Evolutionary conservation across 140 eudicot species (phyloP).

Genomic region (Bidens hawaiensis): DNA sequence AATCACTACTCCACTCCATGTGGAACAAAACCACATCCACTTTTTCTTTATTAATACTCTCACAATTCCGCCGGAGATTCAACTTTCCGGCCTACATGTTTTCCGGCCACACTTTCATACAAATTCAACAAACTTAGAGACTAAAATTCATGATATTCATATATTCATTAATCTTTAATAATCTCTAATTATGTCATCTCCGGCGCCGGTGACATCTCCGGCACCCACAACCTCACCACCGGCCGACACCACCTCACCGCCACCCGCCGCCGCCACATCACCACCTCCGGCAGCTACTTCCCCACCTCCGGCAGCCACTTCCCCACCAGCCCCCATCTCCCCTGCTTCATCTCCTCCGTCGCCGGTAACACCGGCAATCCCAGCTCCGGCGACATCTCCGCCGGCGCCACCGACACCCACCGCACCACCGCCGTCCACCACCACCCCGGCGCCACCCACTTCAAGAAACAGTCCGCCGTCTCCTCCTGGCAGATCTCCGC

Average conservation of each 20-base stretch:
- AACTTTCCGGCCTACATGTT: slow-evolving; percentile 26
- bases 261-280: slow-evolving; percentile 39
- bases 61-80: slow-evolving; percentile 21
- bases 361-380: slow-evolving; percentile 26
- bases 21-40: slow-evolving; percentile 32
- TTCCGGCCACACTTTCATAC: not conserved
- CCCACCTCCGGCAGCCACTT: slow-evolving; percentile 30
- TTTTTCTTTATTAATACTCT: slow-evolving; percentile 19
- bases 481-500: slow-evolving; percentile 36
- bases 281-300: too few species aligned
- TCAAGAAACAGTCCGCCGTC: slow-evolving; percentile 38
- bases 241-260: slow-evolving; percentile 22
- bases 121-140: not conserved
- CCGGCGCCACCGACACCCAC: slow-evolving; percentile 48
- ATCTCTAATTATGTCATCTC: slow-evolving; percentile 27
- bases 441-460: slow-evolving; percentile 42
- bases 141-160: too few species aligned
- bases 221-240: slow-evolving; percentile 35
- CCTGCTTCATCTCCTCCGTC: slow-evolving; percentile 49
- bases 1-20: slow-evolving; percentile 35
- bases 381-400: slow-evolving; percentile 36
- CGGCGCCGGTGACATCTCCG: slow-evolving; percentile 45
- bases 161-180: slow-evolving; percentile 4
- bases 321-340: slow-evolving; percentile 47
- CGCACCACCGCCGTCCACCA: slow-evolving; percentile 37